Percentiles rank a stretch among this genome's conserved stretches.
Evolutionary conservation across 768 basidiomycete genomes (phyloP).

Genomic region (Lactarius trivialis): DNA sequence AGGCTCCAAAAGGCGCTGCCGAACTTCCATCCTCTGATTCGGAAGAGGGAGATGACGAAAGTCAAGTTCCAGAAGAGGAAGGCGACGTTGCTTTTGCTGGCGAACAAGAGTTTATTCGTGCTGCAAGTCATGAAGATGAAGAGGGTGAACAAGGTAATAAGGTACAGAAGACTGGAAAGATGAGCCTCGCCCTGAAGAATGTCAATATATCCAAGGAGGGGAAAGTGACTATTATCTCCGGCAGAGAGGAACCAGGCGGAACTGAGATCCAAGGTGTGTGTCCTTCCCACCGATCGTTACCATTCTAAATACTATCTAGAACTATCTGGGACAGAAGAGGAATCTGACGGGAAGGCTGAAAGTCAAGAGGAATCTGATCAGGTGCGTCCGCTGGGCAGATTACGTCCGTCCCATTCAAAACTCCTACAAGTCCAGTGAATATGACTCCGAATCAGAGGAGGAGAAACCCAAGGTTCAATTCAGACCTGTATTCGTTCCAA

Average conservation of each 20-base stretch:
- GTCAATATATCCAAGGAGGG: slow-evolving; percentile 78
- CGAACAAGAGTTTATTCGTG: slow-evolving; percentile 45
- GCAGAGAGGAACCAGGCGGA: slow-evolving; percentile 70
- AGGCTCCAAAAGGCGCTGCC: slow-evolving; percentile 69
- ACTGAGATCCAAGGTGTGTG: slow-evolving; percentile 45
- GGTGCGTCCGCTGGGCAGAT: slow-evolving; percentile 31
- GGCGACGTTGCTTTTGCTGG: slow-evolving; percentile 53
- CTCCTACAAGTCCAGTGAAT: slow-evolving; percentile 67
- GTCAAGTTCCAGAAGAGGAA: slow-evolving; percentile 37
- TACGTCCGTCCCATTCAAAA: slow-evolving; percentile 21
- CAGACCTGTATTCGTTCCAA: slow-evolving; percentile 90
- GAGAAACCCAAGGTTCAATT: slow-evolving; percentile 70
- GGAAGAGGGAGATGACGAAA: slow-evolving; percentile 41
- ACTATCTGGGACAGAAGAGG: slow-evolving; percentile 41
- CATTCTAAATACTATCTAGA: slow-evolving; percentile 21
- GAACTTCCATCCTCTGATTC: slow-evolving; percentile 53
- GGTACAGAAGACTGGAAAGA: slow-evolving; percentile 30
- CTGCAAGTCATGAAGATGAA: slow-evolving; percentile 41
- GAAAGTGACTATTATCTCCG: slow-evolving; percentile 73
- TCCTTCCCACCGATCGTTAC: slow-evolving; percentile 25
- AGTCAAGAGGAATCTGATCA: slow-evolving; percentile 37
- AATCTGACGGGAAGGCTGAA: slow-evolving; percentile 35
- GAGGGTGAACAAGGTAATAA: slow-evolving; percentile 31
- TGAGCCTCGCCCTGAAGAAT: slow-evolving; percentile 72
- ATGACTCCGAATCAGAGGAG: slow-evolving; percentile 74